phyloP scores from a whole-genome alignment of 352 stramenopile species.

The Pythium angustatum region DNA sequence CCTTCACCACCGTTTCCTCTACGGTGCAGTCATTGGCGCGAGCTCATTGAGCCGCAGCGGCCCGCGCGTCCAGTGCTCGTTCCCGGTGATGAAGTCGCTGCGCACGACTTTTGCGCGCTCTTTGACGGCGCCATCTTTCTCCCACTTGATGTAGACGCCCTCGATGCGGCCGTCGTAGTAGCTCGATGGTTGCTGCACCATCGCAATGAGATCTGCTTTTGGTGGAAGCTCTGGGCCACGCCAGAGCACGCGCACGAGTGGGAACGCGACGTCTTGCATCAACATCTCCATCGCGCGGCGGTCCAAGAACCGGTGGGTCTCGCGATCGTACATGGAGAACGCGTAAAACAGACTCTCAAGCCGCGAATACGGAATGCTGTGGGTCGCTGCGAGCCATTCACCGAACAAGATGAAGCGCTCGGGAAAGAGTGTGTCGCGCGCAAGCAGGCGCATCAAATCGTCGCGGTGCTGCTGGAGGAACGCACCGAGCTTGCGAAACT shows the following conservation, averaged over 20 bases:
- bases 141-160: constrained; percentile 64
- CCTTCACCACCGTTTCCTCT: no score
- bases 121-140: constrained; percentile 38
- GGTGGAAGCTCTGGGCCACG: constrained; percentile 33
- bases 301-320: constrained; percentile 21
- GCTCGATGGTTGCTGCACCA: constrained; percentile 41
- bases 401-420: constrained; percentile 79
- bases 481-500: constrained; percentile 65
- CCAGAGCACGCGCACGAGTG: constrained; percentile 49
- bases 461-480: constrained; percentile 51
- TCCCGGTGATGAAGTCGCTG: constrained; percentile 61
- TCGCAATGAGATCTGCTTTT: constrained; percentile 35
- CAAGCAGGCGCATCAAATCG: constrained; percentile 45
- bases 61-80: constrained; percentile 60
- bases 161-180: constrained; percentile 54
- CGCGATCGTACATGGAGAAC: constrained; percentile 82
- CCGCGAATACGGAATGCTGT: constrained; percentile 77
- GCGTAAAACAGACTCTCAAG: constrained; percentile 72
- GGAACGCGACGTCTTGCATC: constrained; percentile 31
- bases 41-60: constrained; percentile 46
- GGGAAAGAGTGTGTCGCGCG: constrained; percentile 51
- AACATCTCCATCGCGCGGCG: constrained; percentile 25
- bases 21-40: neutral
- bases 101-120: constrained; percentile 67
- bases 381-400: constrained; percentile 78